A percentile compares a stretch with the other conserved stretches of the same genome.
phyloP scores from a whole-genome alignment of 2,329 filamentous ascomycete genomes.

The Graphilbum fragrans region DNA sequence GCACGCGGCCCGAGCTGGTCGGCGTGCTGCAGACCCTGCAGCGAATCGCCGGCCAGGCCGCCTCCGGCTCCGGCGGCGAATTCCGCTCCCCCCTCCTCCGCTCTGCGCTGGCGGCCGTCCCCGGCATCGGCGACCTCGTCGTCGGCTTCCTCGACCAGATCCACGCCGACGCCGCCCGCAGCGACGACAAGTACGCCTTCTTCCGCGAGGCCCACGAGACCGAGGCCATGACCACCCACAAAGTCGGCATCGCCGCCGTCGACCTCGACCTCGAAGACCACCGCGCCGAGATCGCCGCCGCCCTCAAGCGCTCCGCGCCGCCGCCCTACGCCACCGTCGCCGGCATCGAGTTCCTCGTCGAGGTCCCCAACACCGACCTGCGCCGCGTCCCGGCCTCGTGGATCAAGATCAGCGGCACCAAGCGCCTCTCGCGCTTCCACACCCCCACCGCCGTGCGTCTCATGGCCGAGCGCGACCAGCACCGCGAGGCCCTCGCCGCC shows the following conservation, averaged over 20 bases:
- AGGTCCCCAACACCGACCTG: conserved; percentile 71
- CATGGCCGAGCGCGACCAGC: conserved; percentile 79
- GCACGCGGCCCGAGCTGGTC: conserved; percentile 77
- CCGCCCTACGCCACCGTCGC: conserved; percentile 66
- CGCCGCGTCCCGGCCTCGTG: conserved; percentile 88
- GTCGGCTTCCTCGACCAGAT: conserved; percentile 71
- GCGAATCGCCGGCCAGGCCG: conserved; percentile 67
- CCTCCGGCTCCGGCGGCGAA: conserved; percentile 51
- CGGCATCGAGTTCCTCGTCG: conserved; percentile 89
- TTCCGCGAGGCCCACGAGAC: conserved; percentile 82
- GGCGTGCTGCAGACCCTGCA: conserved; percentile 78
- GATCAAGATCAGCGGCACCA: conserved; percentile 90
- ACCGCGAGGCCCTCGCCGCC: conserved; percentile 84
- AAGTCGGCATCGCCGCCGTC: conserved; percentile 80
- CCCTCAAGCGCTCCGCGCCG: conserved; percentile 31
- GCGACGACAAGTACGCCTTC: conserved; percentile 88
- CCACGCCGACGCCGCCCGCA: conserved; percentile 69
- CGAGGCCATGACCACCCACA: conserved; percentile 78
- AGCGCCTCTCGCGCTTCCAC: conserved; percentile 85
- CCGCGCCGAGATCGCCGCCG: conserved; percentile 55
- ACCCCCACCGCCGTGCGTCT: conserved; percentile 79
- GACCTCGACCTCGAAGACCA: conserved; percentile 81
- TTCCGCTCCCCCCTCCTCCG: conserved; percentile 62
- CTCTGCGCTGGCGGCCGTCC: conserved; percentile 62
- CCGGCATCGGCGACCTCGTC: conserved; percentile 62